Evolutionary conservation across 306 rosid species (phyloP).

Genomic region (Carpinus viminea): DNA sequence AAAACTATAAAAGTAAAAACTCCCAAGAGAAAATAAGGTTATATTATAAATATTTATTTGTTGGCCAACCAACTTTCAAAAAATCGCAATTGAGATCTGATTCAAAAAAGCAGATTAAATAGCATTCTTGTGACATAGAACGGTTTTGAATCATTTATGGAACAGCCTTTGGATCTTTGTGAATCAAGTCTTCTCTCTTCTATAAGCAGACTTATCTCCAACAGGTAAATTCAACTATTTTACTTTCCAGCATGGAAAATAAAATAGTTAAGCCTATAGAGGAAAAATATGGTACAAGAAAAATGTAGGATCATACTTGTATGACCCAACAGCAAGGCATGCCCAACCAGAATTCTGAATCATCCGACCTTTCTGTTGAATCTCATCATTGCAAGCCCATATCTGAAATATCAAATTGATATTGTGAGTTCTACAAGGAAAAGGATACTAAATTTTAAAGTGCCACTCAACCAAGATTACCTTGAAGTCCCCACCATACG

Average conservation of each 20-base stretch:
- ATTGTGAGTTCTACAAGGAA: slow-evolving; percentile 17
- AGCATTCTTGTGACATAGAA: background rate
- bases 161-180: background rate
- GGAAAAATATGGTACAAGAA: slow-evolving; percentile 15
- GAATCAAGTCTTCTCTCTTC: background rate
- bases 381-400: slow-evolving; percentile 72
- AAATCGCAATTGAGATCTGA: too few species aligned
- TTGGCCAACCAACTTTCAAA: too few species aligned
- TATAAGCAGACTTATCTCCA: background rate
- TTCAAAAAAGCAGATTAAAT: too few species aligned
- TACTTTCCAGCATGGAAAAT: background rate
- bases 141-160: background rate
- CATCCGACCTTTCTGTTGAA: slow-evolving; percentile 44
- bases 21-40: too few species aligned
- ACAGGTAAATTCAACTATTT: background rate
- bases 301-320: slow-evolving; percentile 59
- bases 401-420: slow-evolving; percentile 52
- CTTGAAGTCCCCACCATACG: slow-evolving; percentile 96
- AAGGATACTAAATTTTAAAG: slow-evolving; percentile 1
- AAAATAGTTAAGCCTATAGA: background rate
- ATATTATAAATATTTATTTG: too few species aligned
- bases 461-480: slow-evolving; percentile 35
- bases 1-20: background rate
- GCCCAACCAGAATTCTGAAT: slow-evolving; percentile 71
- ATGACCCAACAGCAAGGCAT: slow-evolving; percentile 95